Evolutionary conservation across 2,329 filamentous ascomycete species (phyloP).

Genomic region (Periconia sp.): DNA sequence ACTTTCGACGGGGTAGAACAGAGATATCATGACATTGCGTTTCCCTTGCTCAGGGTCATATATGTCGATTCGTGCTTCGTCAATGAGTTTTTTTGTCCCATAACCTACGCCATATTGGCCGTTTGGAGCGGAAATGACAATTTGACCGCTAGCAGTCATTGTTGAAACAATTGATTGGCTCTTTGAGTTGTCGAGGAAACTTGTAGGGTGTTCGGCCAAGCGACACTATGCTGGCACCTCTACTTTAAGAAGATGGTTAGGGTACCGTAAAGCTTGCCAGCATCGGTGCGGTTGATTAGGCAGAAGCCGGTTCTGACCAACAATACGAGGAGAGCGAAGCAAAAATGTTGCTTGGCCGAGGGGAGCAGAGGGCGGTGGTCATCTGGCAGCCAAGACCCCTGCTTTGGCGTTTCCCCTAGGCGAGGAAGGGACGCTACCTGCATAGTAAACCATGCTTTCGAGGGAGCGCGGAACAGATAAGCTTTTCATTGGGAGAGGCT

Average conservation of each 20-base stretch:
- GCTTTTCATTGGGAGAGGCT: slow-evolving; percentile 4
- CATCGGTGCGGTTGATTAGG: not conserved
- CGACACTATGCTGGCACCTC: too few species aligned
- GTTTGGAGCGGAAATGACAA: slow-evolving; percentile 16
- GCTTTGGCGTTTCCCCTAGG: not conserved
- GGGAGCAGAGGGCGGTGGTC: not conserved
- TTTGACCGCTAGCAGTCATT: not conserved
- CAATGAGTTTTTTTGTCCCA: slow-evolving; percentile 12
- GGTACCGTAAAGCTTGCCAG: not conserved
- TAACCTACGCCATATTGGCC: slow-evolving; percentile 15
- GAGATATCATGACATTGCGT: slow-evolving; percentile 18
- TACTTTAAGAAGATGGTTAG: too few species aligned
- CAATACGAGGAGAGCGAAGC: slow-evolving; percentile 10
- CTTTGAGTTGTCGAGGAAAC: not conserved
- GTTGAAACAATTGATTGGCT: not conserved
- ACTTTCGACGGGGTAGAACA: slow-evolving; percentile 19
- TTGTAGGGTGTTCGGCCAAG: not conserved
- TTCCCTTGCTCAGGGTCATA: slow-evolving; percentile 13
- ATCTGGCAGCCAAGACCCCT: slow-evolving; percentile 7
- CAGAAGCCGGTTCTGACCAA: not conserved
- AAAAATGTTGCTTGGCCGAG: not conserved
- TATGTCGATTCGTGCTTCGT: slow-evolving; percentile 16
- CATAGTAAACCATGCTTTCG: not conserved
- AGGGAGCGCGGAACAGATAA: not conserved
- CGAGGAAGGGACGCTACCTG: slow-evolving; percentile 3